phyloP scores from a whole-genome alignment of 768 basidiomycete species.

The Pleurotus cornucopiae region DNA sequence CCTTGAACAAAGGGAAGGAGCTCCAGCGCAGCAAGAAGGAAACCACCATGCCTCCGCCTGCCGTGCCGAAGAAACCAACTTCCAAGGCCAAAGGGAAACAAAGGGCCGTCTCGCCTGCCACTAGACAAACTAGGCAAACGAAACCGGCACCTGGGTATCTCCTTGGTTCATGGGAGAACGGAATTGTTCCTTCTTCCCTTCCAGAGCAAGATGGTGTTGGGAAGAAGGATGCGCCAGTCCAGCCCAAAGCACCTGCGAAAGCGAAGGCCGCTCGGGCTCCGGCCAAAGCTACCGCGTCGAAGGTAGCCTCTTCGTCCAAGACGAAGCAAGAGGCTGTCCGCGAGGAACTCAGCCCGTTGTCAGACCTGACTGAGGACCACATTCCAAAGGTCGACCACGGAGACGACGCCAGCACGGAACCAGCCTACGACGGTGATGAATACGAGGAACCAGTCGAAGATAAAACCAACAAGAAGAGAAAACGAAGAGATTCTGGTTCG shows the following conservation, averaged over 20 bases:
- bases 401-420: conserved; percentile 37
- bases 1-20: conserved; percentile 20
- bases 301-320: conserved; percentile 6
- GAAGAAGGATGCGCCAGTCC: neutral
- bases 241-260: neutral
- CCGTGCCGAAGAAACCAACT: neutral
- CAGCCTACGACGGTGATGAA: conserved; percentile 36
- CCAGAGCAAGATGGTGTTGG: conserved; percentile 43
- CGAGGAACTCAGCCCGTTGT: conserved; percentile 2
- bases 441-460: conserved; percentile 21
- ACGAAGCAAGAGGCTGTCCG: conserved; percentile 4
- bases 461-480: conserved; percentile 32
- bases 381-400: conserved; percentile 20
- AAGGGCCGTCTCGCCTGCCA: neutral
- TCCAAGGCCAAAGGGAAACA: conserved; percentile 3
- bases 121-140: neutral
- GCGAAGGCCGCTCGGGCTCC: neutral
- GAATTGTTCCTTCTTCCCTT: conserved; percentile 54
- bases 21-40: neutral
- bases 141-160: conserved; percentile 4
- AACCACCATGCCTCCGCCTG: neutral
- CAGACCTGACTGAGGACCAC: conserved; percentile 22
- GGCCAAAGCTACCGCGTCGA: neutral
- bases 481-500: conserved; percentile 22
- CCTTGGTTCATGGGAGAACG: conserved; percentile 27